Conservation (phyloP, 2,329 filamentous ascomycete genomes). For the Venturia aucupariae region DNA sequence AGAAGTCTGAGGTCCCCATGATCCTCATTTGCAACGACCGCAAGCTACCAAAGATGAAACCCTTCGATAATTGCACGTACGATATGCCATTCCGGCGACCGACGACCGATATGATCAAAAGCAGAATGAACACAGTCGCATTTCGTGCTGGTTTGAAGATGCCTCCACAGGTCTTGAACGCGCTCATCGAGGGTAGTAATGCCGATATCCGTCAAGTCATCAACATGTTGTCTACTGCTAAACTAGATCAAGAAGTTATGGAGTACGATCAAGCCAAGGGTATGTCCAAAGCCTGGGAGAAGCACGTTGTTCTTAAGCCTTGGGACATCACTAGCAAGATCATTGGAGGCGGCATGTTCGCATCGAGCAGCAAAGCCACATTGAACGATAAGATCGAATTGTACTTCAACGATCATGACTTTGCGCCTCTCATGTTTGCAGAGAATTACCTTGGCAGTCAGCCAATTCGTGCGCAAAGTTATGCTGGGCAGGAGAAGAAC, state of each 20-base stretch:
- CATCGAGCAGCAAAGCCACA: constrained; percentile 70
- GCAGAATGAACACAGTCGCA: constrained; percentile 89
- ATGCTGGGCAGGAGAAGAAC: constrained; percentile 58
- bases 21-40: constrained; percentile 98
- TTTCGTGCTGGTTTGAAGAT: constrained; percentile 85
- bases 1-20: constrained; percentile 87
- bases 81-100: constrained; percentile 84
- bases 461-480: constrained; percentile 55
- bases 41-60: constrained; percentile 91
- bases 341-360: constrained; percentile 77
- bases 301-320: constrained; percentile 90
- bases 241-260: constrained; percentile 70
- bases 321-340: constrained; percentile 98
- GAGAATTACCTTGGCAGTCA: constrained; percentile 90
- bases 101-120: constrained; percentile 82
- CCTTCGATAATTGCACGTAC: constrained; percentile 78
- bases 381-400: constrained; percentile 97
- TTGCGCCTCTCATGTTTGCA: constrained; percentile 94
- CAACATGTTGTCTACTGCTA: constrained; percentile 95
- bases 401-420: constrained; percentile 98
- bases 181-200: constrained; percentile 88
- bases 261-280: constrained; percentile 77
- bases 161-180: constrained; percentile 73
- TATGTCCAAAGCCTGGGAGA: constrained; percentile 98
- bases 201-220: constrained; percentile 96